These are phyloP conservation scores for Cercospora citrullina DNA, from an alignment of 2,329 filamentous ascomycete genomes.

Conservation along the genomic window DNA sequence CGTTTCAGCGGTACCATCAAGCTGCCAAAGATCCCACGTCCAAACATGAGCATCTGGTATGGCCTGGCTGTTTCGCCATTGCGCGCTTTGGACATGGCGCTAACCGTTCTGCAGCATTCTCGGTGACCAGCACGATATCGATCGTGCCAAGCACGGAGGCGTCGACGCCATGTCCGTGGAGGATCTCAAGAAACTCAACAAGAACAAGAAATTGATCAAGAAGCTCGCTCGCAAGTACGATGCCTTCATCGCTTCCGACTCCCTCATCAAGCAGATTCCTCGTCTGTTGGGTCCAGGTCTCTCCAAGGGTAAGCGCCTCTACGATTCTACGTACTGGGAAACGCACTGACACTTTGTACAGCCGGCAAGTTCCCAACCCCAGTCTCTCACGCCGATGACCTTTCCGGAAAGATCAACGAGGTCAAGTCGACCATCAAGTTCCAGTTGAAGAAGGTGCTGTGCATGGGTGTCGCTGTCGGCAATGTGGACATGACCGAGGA, in stretches of 20 bases:
- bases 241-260: conserved; percentile 95
- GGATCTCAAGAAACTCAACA: conserved; percentile 99
- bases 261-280: conserved; percentile 99
- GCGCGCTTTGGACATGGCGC: conserved; percentile 12
- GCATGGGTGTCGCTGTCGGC: conserved; percentile 98
- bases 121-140: conserved; percentile 96
- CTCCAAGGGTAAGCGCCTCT: conserved; percentile 72
- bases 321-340: not conserved
- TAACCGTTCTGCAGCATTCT: conserved; percentile 62
- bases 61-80: conserved; percentile 24
- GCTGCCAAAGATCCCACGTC: conserved; percentile 87
- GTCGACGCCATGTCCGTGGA: conserved; percentile 98
- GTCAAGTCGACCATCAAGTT: conserved; percentile 99
- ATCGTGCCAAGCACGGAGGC: conserved; percentile 98
- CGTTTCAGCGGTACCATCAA: conserved; percentile 99
- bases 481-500: conserved; percentile 98
- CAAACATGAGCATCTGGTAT: conserved; percentile 82
- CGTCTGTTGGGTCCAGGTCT: conserved; percentile 99
- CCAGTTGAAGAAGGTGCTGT: conserved; percentile 99
- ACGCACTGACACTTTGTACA: conserved; percentile 46
- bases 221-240: conserved; percentile 99
- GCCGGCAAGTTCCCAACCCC: conserved; percentile 99
- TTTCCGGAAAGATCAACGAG: conserved; percentile 93
- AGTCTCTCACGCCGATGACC: conserved; percentile 94
- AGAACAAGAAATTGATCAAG: conserved; percentile 99